Percentiles rank a stretch among this genome's conserved stretches.
Evolutionary conservation across 306 rosid genomes (phyloP).

Genomic region (Dryas octopetala): DNA sequence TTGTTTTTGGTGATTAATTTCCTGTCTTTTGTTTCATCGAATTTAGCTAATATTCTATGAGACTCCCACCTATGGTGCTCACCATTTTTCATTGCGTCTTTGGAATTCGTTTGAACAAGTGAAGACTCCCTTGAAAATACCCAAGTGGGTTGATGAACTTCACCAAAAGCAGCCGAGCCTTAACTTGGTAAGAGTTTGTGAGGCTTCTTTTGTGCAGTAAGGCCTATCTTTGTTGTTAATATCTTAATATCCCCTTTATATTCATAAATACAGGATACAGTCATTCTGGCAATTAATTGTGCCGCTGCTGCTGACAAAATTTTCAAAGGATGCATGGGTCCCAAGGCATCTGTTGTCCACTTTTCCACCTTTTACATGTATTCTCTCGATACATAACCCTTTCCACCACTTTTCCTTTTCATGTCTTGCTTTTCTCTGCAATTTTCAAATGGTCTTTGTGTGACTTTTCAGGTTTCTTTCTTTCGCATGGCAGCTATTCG

Average conservation of each 20-base stretch:
- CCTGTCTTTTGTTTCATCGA: constrained; percentile 28
- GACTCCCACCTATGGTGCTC: constrained; percentile 63
- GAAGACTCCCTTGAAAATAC: constrained; percentile 48
- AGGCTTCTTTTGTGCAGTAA: constrained; percentile 27
- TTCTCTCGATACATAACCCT: constrained; percentile 25
- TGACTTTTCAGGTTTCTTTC: constrained; percentile 62
- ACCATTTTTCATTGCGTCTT: constrained; percentile 60
- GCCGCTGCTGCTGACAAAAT: constrained; percentile 51
- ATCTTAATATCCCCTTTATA: constrained; percentile 19
- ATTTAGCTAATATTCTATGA: constrained; percentile 77
- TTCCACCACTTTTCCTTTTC: constrained; percentile 12
- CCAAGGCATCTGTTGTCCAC: constrained; percentile 43
- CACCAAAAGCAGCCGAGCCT: constrained; percentile 48
- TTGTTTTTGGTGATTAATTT: constrained; percentile 26
- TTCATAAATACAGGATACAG: constrained; percentile 53
- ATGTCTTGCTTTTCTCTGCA: constrained; percentile 20
- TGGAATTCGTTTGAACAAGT: constrained; percentile 47
- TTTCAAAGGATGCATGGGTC: constrained; percentile 42
- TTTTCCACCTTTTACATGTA: constrained; percentile 43
- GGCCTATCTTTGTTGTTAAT: neutral
- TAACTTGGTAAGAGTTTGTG: constrained; percentile 62
- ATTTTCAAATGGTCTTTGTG: constrained; percentile 28
- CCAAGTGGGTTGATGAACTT: constrained; percentile 81
- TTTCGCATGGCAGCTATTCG: constrained; percentile 55
- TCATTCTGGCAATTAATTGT: constrained; percentile 78